These are phyloP conservation scores for Scutellaria baicalensis DNA, from an alignment of 257 asterid species.

Conservation along the genomic window DNA sequence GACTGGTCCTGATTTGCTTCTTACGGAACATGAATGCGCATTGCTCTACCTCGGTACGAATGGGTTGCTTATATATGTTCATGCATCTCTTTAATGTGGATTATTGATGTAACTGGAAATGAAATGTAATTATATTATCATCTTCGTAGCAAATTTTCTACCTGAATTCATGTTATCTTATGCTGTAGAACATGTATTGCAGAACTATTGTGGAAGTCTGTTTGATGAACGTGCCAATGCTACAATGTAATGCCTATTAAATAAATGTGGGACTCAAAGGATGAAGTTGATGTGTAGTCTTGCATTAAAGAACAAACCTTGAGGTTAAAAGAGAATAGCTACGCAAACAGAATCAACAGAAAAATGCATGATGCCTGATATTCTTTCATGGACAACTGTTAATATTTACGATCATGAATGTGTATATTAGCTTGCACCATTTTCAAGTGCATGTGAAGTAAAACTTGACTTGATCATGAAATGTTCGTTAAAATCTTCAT, in stretches of 20 bases:
- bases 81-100: not conserved
- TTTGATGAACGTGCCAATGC: not conserved
- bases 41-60: conserved; percentile 4
- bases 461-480: too few relatives aligned
- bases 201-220: too few relatives aligned
- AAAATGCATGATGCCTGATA: too few relatives aligned
- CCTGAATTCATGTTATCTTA: not conserved
- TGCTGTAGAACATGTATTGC: not conserved
- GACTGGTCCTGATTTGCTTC: not conserved
- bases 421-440: too few relatives aligned
- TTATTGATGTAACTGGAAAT: not conserved
- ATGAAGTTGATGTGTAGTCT: not conserved
- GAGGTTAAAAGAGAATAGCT: not conserved
- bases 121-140: not conserved
- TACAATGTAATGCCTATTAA: not conserved
- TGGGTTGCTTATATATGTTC: not conserved
- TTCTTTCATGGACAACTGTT: too few relatives aligned
- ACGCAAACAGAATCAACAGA: too few relatives aligned
- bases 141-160: not conserved
- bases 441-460: too few relatives aligned
- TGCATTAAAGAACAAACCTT: not conserved
- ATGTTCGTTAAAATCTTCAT: too few relatives aligned
- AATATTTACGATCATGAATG: too few relatives aligned
- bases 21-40: not conserved
- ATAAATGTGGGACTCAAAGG: not conserved